Percentiles rank a stretch among this genome's conserved stretches.
Evolutionary conservation across 2,329 filamentous ascomycete genomes (phyloP).

Genomic region (Diaporthe ampelina): DNA sequence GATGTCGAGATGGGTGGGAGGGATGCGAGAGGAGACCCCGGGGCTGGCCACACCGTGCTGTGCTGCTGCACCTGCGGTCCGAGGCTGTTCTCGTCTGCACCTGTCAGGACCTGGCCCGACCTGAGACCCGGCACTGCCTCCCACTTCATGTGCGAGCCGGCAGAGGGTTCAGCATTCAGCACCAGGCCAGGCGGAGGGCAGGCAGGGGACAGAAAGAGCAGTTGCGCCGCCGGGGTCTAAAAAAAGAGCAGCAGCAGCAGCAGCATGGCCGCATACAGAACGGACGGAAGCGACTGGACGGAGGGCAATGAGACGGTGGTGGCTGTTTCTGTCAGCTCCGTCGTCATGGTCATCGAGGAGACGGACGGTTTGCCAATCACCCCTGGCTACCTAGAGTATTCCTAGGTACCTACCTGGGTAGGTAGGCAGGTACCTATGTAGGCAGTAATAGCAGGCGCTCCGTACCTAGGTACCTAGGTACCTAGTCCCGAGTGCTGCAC

Average conservation of each 20-base stretch:
- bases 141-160: background rate
- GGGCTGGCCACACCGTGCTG: no score
- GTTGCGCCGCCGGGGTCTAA: conserved; percentile 24
- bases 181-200: background rate
- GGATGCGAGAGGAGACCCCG: background rate
- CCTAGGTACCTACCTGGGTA: background rate
- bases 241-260: conserved; percentile 23
- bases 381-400: no score
- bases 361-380: background rate
- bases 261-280: conserved; percentile 10
- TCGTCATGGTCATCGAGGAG: background rate
- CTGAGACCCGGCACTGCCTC: conserved; percentile 29
- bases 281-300: conserved; percentile 13
- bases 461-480: background rate
- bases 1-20: background rate
- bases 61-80: conserved; percentile 5
- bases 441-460: no score
- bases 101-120: conserved; percentile 17
- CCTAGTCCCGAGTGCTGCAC: background rate
- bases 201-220: background rate
- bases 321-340: conserved; percentile 25
- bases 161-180: conserved; percentile 10
- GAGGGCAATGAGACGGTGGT: background rate
- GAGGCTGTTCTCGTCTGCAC: conserved; percentile 26
- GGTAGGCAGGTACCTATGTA: no score